Conservation (phyloP, 345 rosid genomes). For the Salix exigua region DNA sequence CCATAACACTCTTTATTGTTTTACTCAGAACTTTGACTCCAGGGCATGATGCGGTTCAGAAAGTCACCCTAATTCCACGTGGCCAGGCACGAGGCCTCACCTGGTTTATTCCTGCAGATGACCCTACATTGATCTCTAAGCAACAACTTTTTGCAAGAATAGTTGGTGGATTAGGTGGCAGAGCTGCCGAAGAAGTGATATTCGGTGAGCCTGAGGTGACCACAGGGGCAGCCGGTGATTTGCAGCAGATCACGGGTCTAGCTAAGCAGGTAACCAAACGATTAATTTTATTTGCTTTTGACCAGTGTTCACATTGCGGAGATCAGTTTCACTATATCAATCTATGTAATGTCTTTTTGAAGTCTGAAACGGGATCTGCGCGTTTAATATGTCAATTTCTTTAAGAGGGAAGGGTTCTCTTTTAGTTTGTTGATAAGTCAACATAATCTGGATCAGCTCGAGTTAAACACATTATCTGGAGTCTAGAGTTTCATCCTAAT, state of each 20-base stretch:
- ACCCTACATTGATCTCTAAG: conserved; percentile 88
- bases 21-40: conserved; percentile 81
- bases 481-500: neutral
- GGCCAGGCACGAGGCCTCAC: conserved; percentile 98
- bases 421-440: too few relatives aligned
- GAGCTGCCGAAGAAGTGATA: conserved; percentile 95
- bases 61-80: conserved; percentile 86
- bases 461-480: neutral
- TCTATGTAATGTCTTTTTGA: too few relatives aligned
- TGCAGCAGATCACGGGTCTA: conserved; percentile 91
- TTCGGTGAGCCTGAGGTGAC: conserved; percentile 97
- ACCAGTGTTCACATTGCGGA: neutral
- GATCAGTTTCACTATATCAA: too few relatives aligned
- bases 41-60: conserved; percentile 95
- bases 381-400: too few relatives aligned
- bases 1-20: neutral
- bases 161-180: conserved; percentile 96
- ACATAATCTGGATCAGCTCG: too few relatives aligned
- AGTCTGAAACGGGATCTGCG: too few relatives aligned
- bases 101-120: conserved; percentile 95
- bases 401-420: too few relatives aligned
- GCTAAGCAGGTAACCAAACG: conserved; percentile 68
- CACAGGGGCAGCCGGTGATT: conserved; percentile 95
- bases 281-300: neutral
- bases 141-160: conserved; percentile 97